Percentiles rank a stretch among this genome's conserved stretches.
phyloP scores from a whole-genome alignment of 306 rosid species.

The Quercus glauca region DNA sequence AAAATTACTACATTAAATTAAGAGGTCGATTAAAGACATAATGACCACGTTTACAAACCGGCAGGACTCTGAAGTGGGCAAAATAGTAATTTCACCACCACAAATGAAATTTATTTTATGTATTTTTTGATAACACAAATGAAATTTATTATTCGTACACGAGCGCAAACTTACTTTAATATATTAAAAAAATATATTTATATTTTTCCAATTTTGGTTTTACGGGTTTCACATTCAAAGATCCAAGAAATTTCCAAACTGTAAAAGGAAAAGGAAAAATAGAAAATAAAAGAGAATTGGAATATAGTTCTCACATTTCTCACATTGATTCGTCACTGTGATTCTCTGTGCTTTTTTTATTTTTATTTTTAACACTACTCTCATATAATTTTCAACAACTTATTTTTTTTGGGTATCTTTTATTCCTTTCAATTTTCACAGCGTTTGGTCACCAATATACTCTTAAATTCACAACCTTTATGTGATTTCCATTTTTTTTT shows the following conservation, averaged over 20 bases:
- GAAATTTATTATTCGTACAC: constrained; percentile 63
- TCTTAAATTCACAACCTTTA: constrained; percentile 21
- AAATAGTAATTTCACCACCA: constrained; percentile 18
- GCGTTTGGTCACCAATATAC: constrained; percentile 18
- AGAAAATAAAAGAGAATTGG: constrained; percentile 13
- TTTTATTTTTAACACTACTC: background rate
- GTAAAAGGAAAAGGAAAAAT: constrained; percentile 11
- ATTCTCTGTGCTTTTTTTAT: constrained; percentile 6
- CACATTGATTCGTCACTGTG: constrained; percentile 39
- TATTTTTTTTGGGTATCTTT: constrained; percentile 7
- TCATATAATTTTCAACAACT: background rate
- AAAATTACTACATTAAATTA: background rate
- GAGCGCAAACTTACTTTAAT: constrained; percentile 51
- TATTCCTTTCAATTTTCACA: constrained; percentile 8
- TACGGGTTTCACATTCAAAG: constrained; percentile 57
- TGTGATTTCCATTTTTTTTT: constrained; percentile 10
- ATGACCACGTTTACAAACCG: background rate
- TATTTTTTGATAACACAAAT: too few species aligned
- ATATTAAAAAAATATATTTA: constrained; percentile 7
- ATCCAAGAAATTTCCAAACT: constrained; percentile 45
- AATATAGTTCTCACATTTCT: constrained; percentile 30
- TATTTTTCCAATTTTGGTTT: background rate
- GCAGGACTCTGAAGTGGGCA: constrained; percentile 29
- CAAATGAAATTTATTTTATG: too few species aligned
- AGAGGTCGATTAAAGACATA: background rate